Evolutionary conservation across 2,329 filamentous ascomycete species (phyloP).

Genomic region (Trichoderma hamatum): DNA sequence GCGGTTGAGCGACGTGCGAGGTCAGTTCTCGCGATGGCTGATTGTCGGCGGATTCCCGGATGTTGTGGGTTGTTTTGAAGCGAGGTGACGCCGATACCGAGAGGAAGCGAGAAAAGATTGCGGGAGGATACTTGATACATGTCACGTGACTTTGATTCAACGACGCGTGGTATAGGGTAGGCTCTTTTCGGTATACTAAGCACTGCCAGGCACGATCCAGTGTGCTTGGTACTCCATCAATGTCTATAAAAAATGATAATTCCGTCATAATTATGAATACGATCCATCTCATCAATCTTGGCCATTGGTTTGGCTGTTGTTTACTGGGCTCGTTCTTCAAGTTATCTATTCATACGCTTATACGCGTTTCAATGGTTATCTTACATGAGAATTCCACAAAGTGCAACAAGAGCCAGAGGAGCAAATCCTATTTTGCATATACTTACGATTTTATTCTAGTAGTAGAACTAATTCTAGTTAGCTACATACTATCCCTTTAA

Average conservation of each 20-base stretch:
- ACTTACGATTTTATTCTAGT: background rate
- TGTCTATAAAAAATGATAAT: background rate
- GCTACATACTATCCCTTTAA: background rate
- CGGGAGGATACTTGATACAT: background rate
- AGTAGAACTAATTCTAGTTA: background rate
- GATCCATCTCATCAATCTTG: background rate
- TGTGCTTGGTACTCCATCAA: background rate
- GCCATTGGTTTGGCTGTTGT: background rate
- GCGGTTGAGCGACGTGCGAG: constrained; percentile 8
- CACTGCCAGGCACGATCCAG: no score
- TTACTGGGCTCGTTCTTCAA: background rate
- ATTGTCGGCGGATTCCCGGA: constrained; percentile 50
- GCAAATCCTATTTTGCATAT: background rate
- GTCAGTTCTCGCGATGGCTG: constrained; percentile 42
- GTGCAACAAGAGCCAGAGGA: background rate
- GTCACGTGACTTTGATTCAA: constrained; percentile 1
- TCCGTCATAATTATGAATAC: background rate
- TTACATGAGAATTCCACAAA: background rate
- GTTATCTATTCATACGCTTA: background rate
- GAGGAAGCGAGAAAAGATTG: constrained; percentile 11
- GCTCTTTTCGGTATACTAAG: no score
- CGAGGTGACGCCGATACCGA: constrained; percentile 44
- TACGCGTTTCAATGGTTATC: background rate
- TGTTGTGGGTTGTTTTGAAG: constrained; percentile 43
- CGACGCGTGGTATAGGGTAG: background rate